These are phyloP conservation scores for Exserohilum rostratum DNA, from an alignment of 2,329 filamentous ascomycete genomes.

Conservation along the genomic window DNA sequence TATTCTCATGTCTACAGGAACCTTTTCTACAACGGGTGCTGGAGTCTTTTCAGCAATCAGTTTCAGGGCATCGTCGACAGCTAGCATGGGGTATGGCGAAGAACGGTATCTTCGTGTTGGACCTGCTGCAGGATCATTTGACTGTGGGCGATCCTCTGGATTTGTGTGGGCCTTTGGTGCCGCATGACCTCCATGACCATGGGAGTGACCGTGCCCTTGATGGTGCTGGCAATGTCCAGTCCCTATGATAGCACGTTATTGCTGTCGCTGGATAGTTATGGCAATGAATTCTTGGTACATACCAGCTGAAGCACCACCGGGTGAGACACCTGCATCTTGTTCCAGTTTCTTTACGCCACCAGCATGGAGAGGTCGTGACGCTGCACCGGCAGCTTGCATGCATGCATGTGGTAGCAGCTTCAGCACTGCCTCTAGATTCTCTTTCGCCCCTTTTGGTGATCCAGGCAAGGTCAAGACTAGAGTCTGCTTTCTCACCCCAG, in stretches of 20 bases:
- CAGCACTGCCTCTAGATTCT: conserved; percentile 87
- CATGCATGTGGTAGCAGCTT: conserved; percentile 97
- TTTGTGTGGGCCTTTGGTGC: conserved; percentile 72
- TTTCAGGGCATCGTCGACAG: conserved; percentile 78
- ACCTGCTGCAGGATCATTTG: conserved; percentile 65
- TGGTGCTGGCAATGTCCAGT: conserved; percentile 48
- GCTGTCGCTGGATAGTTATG: neutral
- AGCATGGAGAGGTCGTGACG: conserved; percentile 79
- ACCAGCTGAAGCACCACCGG: conserved; percentile 28
- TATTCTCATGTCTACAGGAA: conserved; percentile 68
- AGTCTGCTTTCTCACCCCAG: conserved; percentile 80
- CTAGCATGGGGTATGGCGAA: conserved; percentile 91
- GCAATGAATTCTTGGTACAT: neutral
- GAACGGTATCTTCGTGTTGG: conserved; percentile 75
- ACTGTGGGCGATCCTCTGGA: conserved; percentile 61
- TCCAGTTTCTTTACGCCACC: conserved; percentile 86
- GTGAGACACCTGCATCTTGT: conserved; percentile 69
- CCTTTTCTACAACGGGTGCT: conserved; percentile 60
- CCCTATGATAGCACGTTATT: conserved; percentile 14
- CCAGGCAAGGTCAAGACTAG: conserved; percentile 89
- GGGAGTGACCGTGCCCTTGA: conserved; percentile 60
- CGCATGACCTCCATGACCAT: conserved; percentile 56
- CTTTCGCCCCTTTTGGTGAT: conserved; percentile 91
- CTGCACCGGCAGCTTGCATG: conserved; percentile 79
- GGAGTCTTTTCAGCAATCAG: conserved; percentile 78